A percentile compares a stretch with the other conserved stretches of the same genome.
Conservation (phyloP, 1,139 yeast genomes). For the Debaryomyces subglobosus region DNA sequence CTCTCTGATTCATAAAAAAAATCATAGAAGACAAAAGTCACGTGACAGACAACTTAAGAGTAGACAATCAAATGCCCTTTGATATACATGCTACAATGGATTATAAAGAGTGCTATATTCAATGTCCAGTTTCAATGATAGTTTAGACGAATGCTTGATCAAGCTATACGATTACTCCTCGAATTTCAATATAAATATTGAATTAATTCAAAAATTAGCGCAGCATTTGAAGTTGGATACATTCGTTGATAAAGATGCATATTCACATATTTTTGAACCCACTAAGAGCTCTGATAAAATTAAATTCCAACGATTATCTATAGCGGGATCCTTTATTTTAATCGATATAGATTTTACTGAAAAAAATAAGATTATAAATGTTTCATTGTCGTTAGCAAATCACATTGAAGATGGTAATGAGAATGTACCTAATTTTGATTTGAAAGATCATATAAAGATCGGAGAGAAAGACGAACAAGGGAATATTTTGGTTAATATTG, state of each 20-base stretch:
- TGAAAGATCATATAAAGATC: constrained; percentile 1
- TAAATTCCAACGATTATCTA: constrained; percentile 34
- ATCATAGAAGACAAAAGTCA: background rate
- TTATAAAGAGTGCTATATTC: background rate
- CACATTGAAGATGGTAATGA: constrained; percentile 16
- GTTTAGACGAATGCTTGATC: constrained; percentile 32
- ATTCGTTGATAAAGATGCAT: constrained; percentile 43
- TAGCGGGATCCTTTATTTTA: constrained; percentile 47
- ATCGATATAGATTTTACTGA: constrained; percentile 46
- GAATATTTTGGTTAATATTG: constrained; percentile 10
- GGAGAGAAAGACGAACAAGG: constrained; percentile 4
- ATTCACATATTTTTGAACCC: constrained; percentile 27
- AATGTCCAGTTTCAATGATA: constrained; percentile 16
- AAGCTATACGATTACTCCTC: constrained; percentile 36
- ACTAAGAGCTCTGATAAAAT: constrained; percentile 18
- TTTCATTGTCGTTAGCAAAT: constrained; percentile 42
- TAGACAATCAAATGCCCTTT: background rate
- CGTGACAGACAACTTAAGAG: background rate
- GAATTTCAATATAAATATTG: constrained; percentile 39
- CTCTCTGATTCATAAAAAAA: constrained; percentile 1
- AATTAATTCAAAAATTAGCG: constrained; percentile 43
- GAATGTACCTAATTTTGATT: background rate
- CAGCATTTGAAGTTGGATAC: constrained; percentile 48
- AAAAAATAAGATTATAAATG: constrained; percentile 28
- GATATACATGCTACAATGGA: background rate